phyloP scores from a whole-genome alignment of 2,329 filamentous ascomycete species.

The Sporothrix sp. region DNA sequence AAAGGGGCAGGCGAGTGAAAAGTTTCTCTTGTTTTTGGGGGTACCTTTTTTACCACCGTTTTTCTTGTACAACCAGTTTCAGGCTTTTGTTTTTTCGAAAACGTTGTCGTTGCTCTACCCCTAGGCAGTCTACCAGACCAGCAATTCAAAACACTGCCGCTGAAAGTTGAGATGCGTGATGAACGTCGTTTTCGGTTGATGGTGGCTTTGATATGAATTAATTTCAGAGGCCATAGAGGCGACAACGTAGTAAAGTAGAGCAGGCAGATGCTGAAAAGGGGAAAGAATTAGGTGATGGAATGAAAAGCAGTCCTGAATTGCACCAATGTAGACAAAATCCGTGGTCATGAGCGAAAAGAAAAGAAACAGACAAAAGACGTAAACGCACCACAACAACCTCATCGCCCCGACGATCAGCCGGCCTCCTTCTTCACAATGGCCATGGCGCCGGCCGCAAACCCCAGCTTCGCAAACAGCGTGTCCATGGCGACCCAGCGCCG shows the following conservation, averaged over 20 bases:
- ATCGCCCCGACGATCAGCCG: too few species aligned
- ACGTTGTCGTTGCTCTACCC: not conserved
- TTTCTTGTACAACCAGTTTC: conserved; percentile 3
- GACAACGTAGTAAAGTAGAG: not conserved
- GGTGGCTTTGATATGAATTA: not conserved
- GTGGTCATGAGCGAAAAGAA: not conserved
- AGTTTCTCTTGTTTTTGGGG: not conserved
- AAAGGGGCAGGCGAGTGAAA: not conserved
- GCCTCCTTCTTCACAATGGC: not conserved
- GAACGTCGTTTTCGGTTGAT: too few species aligned
- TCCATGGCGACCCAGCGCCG: conserved; percentile 93
- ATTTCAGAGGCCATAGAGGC: not conserved
- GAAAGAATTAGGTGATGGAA: not conserved
- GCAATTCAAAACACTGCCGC: conserved; percentile 4
- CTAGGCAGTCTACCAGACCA: conserved; percentile 3
- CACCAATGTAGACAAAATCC: not conserved
- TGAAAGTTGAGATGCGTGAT: not conserved
- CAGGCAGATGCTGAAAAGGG: not conserved
- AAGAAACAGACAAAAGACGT: not conserved
- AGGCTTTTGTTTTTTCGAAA: not conserved
- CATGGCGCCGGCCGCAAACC: conserved; percentile 31
- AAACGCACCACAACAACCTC: not conserved
- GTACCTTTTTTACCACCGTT: not conserved
- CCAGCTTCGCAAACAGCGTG: conserved; percentile 63
- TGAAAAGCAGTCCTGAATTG: too few species aligned